Base-by-base conservation (phyloP, 331 rosid genomes). In the Dryas integrifolia region DNA sequence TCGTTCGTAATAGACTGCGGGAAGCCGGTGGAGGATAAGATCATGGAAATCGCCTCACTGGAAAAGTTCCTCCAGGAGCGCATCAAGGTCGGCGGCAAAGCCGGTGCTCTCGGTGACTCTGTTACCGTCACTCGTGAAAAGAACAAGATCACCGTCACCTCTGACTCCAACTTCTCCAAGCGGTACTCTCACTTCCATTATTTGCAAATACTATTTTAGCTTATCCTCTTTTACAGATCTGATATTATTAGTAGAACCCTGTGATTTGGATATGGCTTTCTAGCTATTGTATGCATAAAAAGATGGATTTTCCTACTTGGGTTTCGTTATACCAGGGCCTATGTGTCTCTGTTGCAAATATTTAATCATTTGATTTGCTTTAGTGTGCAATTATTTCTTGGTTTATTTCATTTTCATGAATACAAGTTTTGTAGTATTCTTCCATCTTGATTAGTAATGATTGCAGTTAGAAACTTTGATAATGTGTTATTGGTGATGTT, bases 21-120 rank as follows among this genome's bases (percentile, higher is more conserved):
- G 72, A 91, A 94, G 88, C 98, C 97, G 1, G 98, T 94, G 30
- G 98, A 94, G 69, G 97, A 94, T 76, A 91, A 91, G 88, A 94
- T 94, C 61, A 94, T 94, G 98, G 98, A 94, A 72, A 87, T 94
- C 75, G 97, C 97, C 38, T 91, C 98, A 0, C 87, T 93, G 0
- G 97, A 93, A 86, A 90, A 93, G 88, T 93, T 93, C 62, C 96
- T 93, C 48, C 97, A 89, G 78, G 98, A 91, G 80, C 83, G 98
- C 78, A 93, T 93, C 82, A 93, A 93, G 80, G 98, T 93, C 2
- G 98, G 97, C 4, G 97, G 98, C 59, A 93, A 93, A 81, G 96
- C 98, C 7, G 97, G 98, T 5, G 97, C 97, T 7, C 89, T 93
- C 13, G 98, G 98, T 3, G 98, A 93, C 47, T 75, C 96, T 5